Evolutionary conservation across 306 rosid species (phyloP), one percentile per base, ranked within the genome.

Genomic region (Vicia sativa): DNA sequence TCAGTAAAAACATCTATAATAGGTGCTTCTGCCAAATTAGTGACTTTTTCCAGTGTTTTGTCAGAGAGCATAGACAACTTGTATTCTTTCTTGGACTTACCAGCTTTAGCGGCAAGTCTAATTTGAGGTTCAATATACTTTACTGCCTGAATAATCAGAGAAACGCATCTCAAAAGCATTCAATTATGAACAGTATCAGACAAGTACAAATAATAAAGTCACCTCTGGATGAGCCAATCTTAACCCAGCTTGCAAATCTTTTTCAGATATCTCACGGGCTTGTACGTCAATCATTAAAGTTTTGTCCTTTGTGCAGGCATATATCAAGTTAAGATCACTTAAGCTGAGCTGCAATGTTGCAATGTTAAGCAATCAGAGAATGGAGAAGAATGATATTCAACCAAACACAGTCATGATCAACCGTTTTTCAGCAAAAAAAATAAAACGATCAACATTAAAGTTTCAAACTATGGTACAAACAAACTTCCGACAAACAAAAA

Each of bases 221-320:
- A 88, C 99, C 87, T 90, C 95, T 2, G 95, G 91, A 82, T 93
- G 99, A 67, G 99, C 99, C 70, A 90, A 37, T 77, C 96, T 86
- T 76, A 93, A 68, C 12, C 95, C 99, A 73, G 96, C 86, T 83
- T 88, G 90, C 56, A 93, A 79, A 82, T 90, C 99, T 82, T 83
- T 85, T 25, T 93, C 95, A 8, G 97, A 85, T 75, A 93, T 90
- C 84, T 85, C 96, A 43, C 95, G 85, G 72, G 99, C 96, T 88
- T 93, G 96, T 72, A 93, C 97, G 41, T 90, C 98, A 76, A 93
- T 93, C 98, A 93, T 93, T 76, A 93, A 81, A 11, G 98, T 93
- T 76, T 90, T 90, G 72, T 93, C 99, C 84, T 78, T 87, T 26
- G 97, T 88, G 71, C 97, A 88, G 54, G 99, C 99, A 85, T 93